Evolutionary conservation across 345 rosid genomes (phyloP).

Genomic region (Citrus cavaleriei): DNA sequence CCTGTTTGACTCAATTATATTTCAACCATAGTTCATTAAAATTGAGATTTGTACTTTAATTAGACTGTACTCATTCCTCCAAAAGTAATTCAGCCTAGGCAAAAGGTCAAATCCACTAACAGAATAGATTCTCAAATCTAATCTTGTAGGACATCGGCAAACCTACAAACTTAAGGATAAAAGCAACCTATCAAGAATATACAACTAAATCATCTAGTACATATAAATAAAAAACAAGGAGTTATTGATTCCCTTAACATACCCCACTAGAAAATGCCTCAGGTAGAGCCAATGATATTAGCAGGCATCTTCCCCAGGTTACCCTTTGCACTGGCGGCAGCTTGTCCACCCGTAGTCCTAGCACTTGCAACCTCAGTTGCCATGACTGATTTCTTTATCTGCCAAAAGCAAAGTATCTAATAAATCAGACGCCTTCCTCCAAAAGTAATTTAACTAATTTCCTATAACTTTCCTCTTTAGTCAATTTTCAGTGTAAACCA

Average conservation of each 20-base stretch:
- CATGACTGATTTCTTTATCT: conserved; percentile 71
- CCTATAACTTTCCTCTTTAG: background rate
- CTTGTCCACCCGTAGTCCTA: conserved; percentile 48
- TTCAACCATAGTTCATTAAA: background rate
- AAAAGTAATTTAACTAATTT: background rate
- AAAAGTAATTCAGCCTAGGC: background rate
- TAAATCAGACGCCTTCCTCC: background rate
- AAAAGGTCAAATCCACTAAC: background rate
- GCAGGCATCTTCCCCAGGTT: conserved; percentile 57
- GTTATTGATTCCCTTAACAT: background rate
- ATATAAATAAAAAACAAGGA: background rate
- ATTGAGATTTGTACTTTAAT: too few species aligned
- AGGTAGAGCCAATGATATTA: conserved; percentile 43
- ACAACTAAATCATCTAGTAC: background rate
- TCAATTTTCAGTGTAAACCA: background rate
- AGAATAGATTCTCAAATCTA: background rate
- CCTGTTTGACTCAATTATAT: background rate
- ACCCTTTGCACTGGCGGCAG: conserved; percentile 50
- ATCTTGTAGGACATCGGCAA: background rate
- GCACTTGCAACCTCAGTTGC: conserved; percentile 52
- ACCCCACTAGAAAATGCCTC: conserved; percentile 10
- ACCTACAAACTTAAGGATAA: background rate
- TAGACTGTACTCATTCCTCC: background rate
- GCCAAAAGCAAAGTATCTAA: conserved; percentile 11
- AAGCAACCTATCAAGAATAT: background rate